phyloP scores from a whole-genome alignment of 345 rosid species.

The Camelina sativa region DNA sequence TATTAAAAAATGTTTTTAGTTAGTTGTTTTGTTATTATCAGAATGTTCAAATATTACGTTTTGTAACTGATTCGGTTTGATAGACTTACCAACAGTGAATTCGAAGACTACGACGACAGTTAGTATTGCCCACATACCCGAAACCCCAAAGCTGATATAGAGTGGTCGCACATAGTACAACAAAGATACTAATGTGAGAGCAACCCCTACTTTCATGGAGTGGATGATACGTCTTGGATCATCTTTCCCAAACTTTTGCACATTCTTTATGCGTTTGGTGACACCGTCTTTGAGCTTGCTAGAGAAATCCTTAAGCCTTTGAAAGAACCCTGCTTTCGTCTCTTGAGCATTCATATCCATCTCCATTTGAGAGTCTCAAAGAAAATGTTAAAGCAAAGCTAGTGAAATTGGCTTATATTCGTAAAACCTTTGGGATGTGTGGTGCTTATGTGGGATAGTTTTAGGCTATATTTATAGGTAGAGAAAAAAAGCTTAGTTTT shows the following conservation, averaged over 20 bases:
- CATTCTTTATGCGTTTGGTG: slow-evolving; percentile 35
- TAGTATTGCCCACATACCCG: slow-evolving; percentile 90
- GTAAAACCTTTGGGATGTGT: slow-evolving; percentile 18
- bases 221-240: slow-evolving; percentile 80
- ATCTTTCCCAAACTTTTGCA: slow-evolving; percentile 57
- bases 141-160: slow-evolving; percentile 64
- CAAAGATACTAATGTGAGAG: slow-evolving; percentile 73
- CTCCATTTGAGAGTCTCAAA: slow-evolving; percentile 41
- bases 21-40: neutral
- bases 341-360: slow-evolving; percentile 47
- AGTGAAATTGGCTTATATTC: slow-evolving; percentile 15
- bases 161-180: slow-evolving; percentile 73
- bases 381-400: slow-evolving; percentile 11
- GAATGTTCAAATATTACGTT: neutral
- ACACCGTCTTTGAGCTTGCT: slow-evolving; percentile 42
- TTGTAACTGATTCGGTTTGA: neutral
- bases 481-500: slow-evolving; percentile 28
- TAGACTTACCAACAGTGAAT: slow-evolving; percentile 72
- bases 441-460: slow-evolving; percentile 37
- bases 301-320: slow-evolving; percentile 43
- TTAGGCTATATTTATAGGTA: slow-evolving; percentile 56
- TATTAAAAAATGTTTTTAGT: slow-evolving; percentile 29
- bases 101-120: slow-evolving; percentile 83
- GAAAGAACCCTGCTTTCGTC: slow-evolving; percentile 37
- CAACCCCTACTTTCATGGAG: slow-evolving; percentile 77